These are phyloP conservation scores for Aspergillus sp. DNA, from an alignment of 2,329 filamentous ascomycete genomes.

Conservation along the genomic window DNA sequence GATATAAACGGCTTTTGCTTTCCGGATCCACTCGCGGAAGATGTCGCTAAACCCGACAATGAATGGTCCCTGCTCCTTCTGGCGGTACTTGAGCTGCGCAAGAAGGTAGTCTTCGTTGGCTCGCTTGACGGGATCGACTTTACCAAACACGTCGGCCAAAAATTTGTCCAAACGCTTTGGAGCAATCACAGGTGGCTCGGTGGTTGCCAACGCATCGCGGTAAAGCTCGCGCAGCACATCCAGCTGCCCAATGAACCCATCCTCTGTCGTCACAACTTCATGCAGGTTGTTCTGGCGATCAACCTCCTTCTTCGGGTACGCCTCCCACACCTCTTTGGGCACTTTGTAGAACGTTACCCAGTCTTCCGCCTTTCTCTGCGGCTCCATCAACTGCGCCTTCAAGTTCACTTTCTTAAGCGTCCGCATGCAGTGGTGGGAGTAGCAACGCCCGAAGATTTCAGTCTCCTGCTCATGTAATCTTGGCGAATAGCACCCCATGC, in stretches of 20 bases:
- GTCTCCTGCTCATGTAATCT: conserved; percentile 61
- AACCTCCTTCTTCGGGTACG: conserved; percentile 72
- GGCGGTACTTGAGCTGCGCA: conserved; percentile 89
- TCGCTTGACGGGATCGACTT: conserved; percentile 75
- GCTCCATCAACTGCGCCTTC: conserved; percentile 60
- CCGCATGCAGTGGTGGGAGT: conserved; percentile 85
- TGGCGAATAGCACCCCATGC: conserved; percentile 80
- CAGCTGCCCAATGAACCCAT: conserved; percentile 79
- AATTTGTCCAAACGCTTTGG: conserved; percentile 72
- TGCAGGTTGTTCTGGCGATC: conserved; percentile 90
- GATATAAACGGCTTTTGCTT: conserved; percentile 78
- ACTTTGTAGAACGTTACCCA: conserved; percentile 87
- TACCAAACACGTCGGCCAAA: conserved; percentile 77
- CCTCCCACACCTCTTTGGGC: conserved; percentile 64
- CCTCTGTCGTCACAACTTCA: conserved; percentile 89
- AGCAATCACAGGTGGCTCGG: conserved; percentile 70
- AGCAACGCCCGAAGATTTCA: conserved; percentile 65
- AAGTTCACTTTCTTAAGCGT: conserved; percentile 92
- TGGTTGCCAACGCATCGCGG: conserved; percentile 63
- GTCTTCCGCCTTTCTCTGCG: conserved; percentile 61
- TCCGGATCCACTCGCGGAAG: conserved; percentile 96
- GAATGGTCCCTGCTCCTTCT: conserved; percentile 94
- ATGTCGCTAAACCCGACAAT: conserved; percentile 91
- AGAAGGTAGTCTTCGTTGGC: conserved; percentile 90
- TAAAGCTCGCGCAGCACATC: conserved; percentile 80